These are phyloP conservation scores for Gloeophyllum trabeum DNA, from an alignment of 768 basidiomycete genomes.

Conservation along the genomic window DNA sequence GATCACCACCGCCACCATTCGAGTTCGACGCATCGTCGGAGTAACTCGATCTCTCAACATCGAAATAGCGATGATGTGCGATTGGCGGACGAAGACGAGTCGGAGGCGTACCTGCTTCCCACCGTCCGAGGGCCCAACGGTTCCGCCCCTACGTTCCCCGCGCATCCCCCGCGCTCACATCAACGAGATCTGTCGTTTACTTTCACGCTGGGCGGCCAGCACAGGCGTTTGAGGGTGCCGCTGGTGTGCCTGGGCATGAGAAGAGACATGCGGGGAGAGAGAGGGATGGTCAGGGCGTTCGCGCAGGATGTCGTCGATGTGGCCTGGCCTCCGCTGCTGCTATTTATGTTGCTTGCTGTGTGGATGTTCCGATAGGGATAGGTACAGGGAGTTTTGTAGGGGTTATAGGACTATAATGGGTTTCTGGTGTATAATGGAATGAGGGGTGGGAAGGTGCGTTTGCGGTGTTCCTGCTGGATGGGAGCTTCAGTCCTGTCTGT, in stretches of 20 bases:
- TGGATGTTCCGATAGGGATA: neutral
- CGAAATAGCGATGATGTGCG: neutral
- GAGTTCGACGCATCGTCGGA: no score
- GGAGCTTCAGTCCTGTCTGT: no score
- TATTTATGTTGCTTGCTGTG: neutral
- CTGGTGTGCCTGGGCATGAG: neutral
- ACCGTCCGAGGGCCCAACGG: slow-evolving; percentile 10
- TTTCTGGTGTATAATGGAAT: no score
- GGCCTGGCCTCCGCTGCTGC: neutral
- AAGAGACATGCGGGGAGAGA: neutral
- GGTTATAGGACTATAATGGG: no score
- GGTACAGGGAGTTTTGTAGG: no score
- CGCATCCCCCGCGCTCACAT: slow-evolving; percentile 3
- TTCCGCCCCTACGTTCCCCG: no score
- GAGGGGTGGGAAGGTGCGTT: no score
- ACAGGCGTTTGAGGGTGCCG: no score
- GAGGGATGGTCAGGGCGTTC: neutral
- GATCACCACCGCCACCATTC: neutral
- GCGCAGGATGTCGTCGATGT: neutral
- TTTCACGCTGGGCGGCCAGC: neutral
- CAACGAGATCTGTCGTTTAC: neutral
- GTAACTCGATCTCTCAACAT: no score
- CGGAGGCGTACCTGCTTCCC: slow-evolving; percentile 8
- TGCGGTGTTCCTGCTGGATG: no score
- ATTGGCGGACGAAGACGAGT: slow-evolving; percentile 3